A percentile compares a stretch with the other conserved stretches of the same genome.
Evolutionary conservation across 1,139 yeast species (phyloP).

Genomic region (Pichia sp.): DNA sequence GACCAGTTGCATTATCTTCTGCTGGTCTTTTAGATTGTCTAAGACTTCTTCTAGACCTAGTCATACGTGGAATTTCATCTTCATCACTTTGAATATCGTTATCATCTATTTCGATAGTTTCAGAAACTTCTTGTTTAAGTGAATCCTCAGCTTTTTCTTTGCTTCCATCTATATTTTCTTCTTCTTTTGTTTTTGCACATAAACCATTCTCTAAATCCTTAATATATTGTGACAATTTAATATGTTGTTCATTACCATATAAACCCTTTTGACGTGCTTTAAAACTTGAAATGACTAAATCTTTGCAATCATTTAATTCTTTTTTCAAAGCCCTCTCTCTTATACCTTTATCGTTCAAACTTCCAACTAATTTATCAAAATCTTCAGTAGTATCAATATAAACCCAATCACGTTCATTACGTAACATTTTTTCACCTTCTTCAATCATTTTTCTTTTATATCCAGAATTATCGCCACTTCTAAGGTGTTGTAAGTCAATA

Average conservation of each 20-base stretch:
- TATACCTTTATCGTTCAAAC: slow-evolving; percentile 73
- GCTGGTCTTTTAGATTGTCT: background rate
- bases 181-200: slow-evolving; percentile 28
- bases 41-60: background rate
- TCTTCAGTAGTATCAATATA: slow-evolving; percentile 57
- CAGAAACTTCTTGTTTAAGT: background rate
- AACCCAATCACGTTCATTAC: slow-evolving; percentile 58
- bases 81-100: slow-evolving; percentile 12
- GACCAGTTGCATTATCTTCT: background rate
- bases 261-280: slow-evolving; percentile 52
- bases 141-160: slow-evolving; percentile 18
- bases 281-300: slow-evolving; percentile 51
- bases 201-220: slow-evolving; percentile 35
- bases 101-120: slow-evolving; percentile 18
- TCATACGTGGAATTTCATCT: slow-evolving; percentile 5
- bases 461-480: slow-evolving; percentile 6
- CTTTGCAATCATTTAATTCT: slow-evolving; percentile 52
- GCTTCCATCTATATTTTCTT: slow-evolving; percentile 13
- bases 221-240: slow-evolving; percentile 32
- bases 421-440: slow-evolving; percentile 52
- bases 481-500: slow-evolving; percentile 42
- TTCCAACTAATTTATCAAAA: slow-evolving; percentile 47
- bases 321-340: slow-evolving; percentile 65
- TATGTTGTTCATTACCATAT: slow-evolving; percentile 36
- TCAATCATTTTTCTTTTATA: slow-evolving; percentile 62